phyloP scores from a whole-genome alignment of 2,329 filamentous ascomycete genomes.

The Trichoderma sp. region DNA sequence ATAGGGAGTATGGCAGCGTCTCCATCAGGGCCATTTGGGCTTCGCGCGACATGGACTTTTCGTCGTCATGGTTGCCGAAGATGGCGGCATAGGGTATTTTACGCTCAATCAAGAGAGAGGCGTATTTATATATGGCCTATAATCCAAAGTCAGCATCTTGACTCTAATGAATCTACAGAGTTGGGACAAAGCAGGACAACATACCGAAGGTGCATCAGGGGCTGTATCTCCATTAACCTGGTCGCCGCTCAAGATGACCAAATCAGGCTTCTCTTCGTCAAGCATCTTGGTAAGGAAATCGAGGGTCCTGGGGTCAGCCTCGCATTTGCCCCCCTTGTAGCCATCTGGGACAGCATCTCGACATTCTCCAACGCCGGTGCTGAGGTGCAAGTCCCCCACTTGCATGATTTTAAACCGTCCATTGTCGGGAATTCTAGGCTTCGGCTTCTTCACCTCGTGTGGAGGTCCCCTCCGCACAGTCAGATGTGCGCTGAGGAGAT shows the following conservation, averaged over 20 bases:
- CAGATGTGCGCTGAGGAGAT: constrained; percentile 67
- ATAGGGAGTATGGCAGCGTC: constrained; percentile 83
- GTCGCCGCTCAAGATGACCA: constrained; percentile 89
- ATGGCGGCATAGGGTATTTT: constrained; percentile 92
- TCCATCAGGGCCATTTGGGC: constrained; percentile 84
- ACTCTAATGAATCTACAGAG: background rate
- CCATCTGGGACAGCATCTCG: constrained; percentile 78
- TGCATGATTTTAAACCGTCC: constrained; percentile 98
- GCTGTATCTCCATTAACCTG: constrained; percentile 94
- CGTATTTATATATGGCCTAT: constrained; percentile 88
- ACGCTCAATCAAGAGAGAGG: constrained; percentile 76
- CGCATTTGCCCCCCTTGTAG: constrained; percentile 72
- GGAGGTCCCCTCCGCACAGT: constrained; percentile 73
- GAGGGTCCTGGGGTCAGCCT: constrained; percentile 86
- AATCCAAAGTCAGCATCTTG: constrained; percentile 25
- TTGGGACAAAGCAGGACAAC: constrained; percentile 25
- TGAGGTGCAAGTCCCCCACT: constrained; percentile 88
- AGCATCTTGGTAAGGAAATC: constrained; percentile 82
- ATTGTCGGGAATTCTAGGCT: constrained; percentile 77
- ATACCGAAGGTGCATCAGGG: constrained; percentile 80
- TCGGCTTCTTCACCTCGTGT: constrained; percentile 62
- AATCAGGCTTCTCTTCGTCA: constrained; percentile 89
- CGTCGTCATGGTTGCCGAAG: constrained; percentile 97
- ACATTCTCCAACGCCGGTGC: constrained; percentile 82
- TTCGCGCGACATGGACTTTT: constrained; percentile 72